phyloP scores from a whole-genome alignment of 768 basidiomycete species.

The Ramaria rubella region DNA sequence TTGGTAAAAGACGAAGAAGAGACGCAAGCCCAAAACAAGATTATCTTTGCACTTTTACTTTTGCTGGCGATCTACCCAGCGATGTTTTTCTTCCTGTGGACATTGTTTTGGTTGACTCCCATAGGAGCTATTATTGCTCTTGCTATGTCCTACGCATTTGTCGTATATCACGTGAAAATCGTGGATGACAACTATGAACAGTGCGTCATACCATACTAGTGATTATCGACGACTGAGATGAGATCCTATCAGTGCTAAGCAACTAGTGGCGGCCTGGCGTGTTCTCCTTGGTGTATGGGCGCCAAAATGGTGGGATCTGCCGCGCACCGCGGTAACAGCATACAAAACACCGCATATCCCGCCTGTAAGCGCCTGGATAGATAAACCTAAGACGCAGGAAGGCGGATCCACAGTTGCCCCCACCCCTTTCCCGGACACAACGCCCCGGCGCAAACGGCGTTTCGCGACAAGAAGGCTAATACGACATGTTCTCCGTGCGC shows the following conservation, averaged over 20 bases:
- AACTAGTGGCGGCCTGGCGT: conserved; percentile 89
- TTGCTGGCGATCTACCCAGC: conserved; percentile 72
- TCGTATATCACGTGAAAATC: conserved; percentile 76
- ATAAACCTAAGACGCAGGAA: conserved; percentile 30
- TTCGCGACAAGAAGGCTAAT: conserved; percentile 80
- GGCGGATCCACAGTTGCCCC: conserved; percentile 12
- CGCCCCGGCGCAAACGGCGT: conserved; percentile 23
- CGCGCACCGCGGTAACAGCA: conserved; percentile 61
- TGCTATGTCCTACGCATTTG: conserved; percentile 65
- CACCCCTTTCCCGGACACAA: conserved; percentile 18
- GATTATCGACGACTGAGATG: conserved; percentile 1
- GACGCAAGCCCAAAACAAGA: conserved; percentile 95
- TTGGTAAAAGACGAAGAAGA: conserved; percentile 85
- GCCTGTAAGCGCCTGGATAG: conserved; percentile 67
- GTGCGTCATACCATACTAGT: conserved; percentile 40
- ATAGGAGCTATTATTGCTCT: conserved; percentile 69
- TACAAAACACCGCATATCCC: conserved; percentile 65
- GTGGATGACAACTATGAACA: conserved; percentile 81
- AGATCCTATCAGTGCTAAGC: conserved; percentile 60
- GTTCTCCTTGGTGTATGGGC: conserved; percentile 94
- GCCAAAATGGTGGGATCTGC: conserved; percentile 76
- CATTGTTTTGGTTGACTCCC: conserved; percentile 67
- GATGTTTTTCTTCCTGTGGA: conserved; percentile 84
- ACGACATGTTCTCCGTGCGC: conserved; percentile 80
- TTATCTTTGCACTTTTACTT: conserved; percentile 74